These are phyloP conservation scores for Amphirosellinia nigrospora DNA, from an alignment of 495 filamentous ascomycete genomes.

Conservation along the genomic window DNA sequence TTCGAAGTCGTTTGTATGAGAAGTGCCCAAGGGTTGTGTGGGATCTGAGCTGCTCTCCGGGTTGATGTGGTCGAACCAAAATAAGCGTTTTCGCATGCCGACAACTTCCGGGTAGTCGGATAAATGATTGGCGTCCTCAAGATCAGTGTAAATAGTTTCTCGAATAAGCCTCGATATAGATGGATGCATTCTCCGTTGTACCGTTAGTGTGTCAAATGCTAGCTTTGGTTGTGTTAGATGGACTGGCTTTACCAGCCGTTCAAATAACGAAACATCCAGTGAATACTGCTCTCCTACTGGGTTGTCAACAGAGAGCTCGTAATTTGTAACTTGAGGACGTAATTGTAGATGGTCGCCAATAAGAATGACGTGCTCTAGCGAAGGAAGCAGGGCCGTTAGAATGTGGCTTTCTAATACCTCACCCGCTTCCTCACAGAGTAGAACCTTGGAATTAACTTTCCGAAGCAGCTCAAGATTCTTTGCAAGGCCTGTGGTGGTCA, in stretches of 20 bases:
- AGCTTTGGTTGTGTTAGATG: conserved; percentile 44
- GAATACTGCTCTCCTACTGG: conserved; percentile 60
- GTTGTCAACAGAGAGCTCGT: conserved; percentile 64
- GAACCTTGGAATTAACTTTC: conserved; percentile 64
- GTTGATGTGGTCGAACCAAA: conserved; percentile 69
- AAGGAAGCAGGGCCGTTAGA: conserved; percentile 69
- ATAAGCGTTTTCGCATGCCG: conserved; percentile 68
- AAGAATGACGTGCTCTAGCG: conserved; percentile 71
- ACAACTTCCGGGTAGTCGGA: conserved; percentile 59
- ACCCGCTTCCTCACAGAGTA: conserved; percentile 78
- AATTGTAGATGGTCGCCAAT: conserved; percentile 81
- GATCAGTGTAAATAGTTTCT: conserved; percentile 62
- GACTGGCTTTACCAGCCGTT: conserved; percentile 62
- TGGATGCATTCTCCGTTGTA: conserved; percentile 79
- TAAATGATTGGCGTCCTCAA: conserved; percentile 61
- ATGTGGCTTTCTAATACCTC: conserved; percentile 76
- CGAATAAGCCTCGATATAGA: conserved; percentile 66
- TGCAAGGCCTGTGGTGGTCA: conserved; percentile 77
- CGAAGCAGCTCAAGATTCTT: conserved; percentile 65
- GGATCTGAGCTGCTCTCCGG: conserved; percentile 52
- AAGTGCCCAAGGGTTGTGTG: conserved; percentile 50
- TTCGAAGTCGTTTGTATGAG: conserved; percentile 67
- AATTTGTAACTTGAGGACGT: conserved; percentile 69
- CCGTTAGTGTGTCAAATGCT: conserved; percentile 63
- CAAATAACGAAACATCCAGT: conserved; percentile 71